Evolutionary conservation across 208 protist genomes (phyloP), one percentile per base, ranked within the genome.

Genomic region (Leishmania major): DNA sequence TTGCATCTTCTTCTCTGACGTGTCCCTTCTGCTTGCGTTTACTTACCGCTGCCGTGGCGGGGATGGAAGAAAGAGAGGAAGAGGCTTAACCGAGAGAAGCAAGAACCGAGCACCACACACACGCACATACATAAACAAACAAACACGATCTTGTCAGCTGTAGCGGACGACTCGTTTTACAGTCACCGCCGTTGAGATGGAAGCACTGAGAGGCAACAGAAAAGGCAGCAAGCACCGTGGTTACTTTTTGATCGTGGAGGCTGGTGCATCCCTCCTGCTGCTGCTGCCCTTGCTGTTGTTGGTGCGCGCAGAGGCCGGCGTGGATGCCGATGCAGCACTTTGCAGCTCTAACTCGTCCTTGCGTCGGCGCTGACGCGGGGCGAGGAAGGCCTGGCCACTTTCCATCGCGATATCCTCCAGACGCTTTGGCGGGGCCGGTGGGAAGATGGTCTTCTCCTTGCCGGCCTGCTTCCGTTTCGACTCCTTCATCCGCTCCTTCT

Each of bases 401-500:
- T 98, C 95, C 92, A 98, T 98, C 47, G 95, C 95, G 28, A 97
- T 89, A 89, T 98, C 95, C 79, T 98, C 95, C 80, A 96, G 83
- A 17, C 95, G 94, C 86, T 95, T 95, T 11, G 93, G 92, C 47
- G 95, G 95, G 15, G 93, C 93, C 22, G 95, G 95, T 6, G 95
- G 95, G 83, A 98, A 98, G 81, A 97, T 93, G 49, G 89, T 90
- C 82, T 93, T 93, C 77, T 91, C 90, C 87, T 97, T 97, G 45
- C 87, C 85, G 1, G 84, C 91, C 75, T 91, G 86, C 81, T 96
- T 96, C 62, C 79, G 79, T 71, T 96, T 84, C 17, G 87, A 77
- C 13, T 86, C 91, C 78, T 91, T 88, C 53, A 89, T 77, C 25
- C 92, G 85, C 72, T 97, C 94, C 89, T 96, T 97, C 87, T 98